These are phyloP conservation scores for Fusarium nygamai DNA, from an alignment of 2,329 filamentous ascomycete species.

Conservation along the genomic window DNA sequence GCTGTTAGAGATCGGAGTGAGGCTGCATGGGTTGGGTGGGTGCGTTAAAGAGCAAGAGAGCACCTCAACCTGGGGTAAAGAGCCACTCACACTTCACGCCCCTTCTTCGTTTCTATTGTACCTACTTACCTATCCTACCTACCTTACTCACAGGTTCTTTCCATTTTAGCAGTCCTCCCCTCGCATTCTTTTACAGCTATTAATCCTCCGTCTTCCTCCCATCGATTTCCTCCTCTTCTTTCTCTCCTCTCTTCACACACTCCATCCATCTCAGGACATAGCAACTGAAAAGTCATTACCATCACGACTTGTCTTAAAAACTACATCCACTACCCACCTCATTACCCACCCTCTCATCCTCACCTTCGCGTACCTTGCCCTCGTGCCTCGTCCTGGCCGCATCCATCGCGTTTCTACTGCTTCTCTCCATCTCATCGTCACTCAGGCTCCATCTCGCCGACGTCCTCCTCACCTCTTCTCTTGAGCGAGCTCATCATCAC, in stretches of 20 bases:
- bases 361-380: slow-evolving; percentile 17
- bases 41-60: slow-evolving; percentile 17
- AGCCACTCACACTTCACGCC: slow-evolving; percentile 42
- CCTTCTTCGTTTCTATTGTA: slow-evolving; percentile 34
- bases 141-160: slow-evolving; percentile 35
- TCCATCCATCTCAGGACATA: neutral
- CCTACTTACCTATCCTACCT: too few relatives aligned
- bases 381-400: slow-evolving; percentile 24
- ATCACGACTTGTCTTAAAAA: slow-evolving; percentile 7
- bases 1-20: slow-evolving; percentile 29
- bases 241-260: neutral
- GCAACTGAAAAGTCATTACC: slow-evolving; percentile 3
- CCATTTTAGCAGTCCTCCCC: slow-evolving; percentile 36
- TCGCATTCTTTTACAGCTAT: slow-evolving; percentile 35
- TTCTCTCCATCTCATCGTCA: neutral
- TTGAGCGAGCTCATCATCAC: slow-evolving; percentile 21
- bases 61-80: slow-evolving; percentile 38
- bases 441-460: slow-evolving; percentile 1
- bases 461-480: neutral
- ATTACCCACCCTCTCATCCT: neutral
- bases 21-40: slow-evolving; percentile 27
- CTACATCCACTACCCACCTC: neutral
- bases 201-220: slow-evolving; percentile 42
- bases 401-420: slow-evolving; percentile 3
- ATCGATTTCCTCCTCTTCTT: slow-evolving; percentile 39